These are phyloP conservation scores for Hyphopichia wangnamkhiaoensis DNA, from an alignment of 1,139 yeast genomes.

Conservation along the genomic window DNA sequence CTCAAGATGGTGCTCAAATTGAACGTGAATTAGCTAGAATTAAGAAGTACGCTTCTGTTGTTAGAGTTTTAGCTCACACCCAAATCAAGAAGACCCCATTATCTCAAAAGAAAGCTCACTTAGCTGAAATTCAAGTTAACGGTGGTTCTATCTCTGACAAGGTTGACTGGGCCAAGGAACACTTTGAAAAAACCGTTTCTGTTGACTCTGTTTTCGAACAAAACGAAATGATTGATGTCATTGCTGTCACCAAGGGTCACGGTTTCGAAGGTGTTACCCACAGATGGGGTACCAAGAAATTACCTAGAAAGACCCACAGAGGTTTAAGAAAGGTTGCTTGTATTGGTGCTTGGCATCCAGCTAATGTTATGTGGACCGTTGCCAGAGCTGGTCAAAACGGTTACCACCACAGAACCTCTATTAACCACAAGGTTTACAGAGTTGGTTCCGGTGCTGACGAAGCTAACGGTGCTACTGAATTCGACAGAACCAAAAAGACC, in stretches of 20 bases:
- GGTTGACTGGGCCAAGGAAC: constrained; percentile 98
- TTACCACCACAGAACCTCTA: constrained; percentile 99
- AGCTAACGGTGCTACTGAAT: constrained; percentile 92
- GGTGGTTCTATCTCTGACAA: constrained; percentile 98
- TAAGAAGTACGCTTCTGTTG: constrained; percentile 96
- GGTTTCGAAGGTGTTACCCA: constrained; percentile 99
- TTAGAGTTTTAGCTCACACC: constrained; percentile 99
- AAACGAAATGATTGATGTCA: constrained; percentile 97
- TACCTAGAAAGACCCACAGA: constrained; percentile 99
- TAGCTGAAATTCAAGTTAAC: constrained; percentile 99
- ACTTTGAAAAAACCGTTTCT: constrained; percentile 97
- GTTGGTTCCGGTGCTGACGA: constrained; percentile 96
- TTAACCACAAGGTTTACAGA: constrained; percentile 99
- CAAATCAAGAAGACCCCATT: constrained; percentile 99
- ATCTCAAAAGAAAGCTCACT: constrained; percentile 98
- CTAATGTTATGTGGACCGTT: constrained; percentile 99
- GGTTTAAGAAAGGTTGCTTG: constrained; percentile 99
- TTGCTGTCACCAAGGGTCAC: constrained; percentile 99
- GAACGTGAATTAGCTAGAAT: constrained; percentile 98
- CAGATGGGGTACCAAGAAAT: constrained; percentile 99
- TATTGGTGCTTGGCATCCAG: constrained; percentile 99
- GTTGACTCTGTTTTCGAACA: constrained; percentile 97
- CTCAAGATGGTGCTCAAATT: constrained; percentile 84
- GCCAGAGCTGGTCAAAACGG: constrained; percentile 99
- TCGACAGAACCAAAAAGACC: constrained; percentile 99